Conservation (phyloP, 805 yeast species). For the Candida morakotiae region DNA sequence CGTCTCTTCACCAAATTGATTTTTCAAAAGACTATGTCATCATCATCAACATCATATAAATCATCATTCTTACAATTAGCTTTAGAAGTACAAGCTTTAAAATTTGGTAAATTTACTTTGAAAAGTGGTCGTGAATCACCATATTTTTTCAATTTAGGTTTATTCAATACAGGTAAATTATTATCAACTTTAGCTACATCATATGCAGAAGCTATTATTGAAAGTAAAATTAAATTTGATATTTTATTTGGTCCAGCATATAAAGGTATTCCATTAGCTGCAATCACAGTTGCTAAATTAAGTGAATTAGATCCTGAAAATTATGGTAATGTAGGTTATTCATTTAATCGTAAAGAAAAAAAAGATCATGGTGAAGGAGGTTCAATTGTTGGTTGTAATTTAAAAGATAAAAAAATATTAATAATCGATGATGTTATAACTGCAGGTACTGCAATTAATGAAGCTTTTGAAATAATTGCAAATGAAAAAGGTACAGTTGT, state of each 20-base stretch:
- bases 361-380: slow-evolving; percentile 99
- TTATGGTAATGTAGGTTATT: slow-evolving; percentile 70
- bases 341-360: slow-evolving; percentile 95
- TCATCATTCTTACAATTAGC: slow-evolving; percentile 76
- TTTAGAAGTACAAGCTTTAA: slow-evolving; percentile 73
- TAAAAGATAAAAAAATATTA: slow-evolving; percentile 68
- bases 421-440: slow-evolving; percentile 97
- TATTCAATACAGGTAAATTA: slow-evolving; percentile 75
- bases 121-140: slow-evolving; percentile 95
- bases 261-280: slow-evolving; percentile 94
- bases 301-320: slow-evolving; percentile 86
- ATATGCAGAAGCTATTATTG: slow-evolving; percentile 84
- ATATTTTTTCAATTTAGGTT: slow-evolving; percentile 92
- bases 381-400: slow-evolving; percentile 77
- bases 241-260: slow-evolving; percentile 96
- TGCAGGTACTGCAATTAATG: slow-evolving; percentile 97
- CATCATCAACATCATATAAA: slow-evolving; percentile 41
- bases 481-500: slow-evolving; percentile 68
- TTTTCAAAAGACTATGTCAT: background rate
- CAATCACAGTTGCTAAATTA: slow-evolving; percentile 86
- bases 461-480: slow-evolving; percentile 78
- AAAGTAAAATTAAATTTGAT: slow-evolving; percentile 79
- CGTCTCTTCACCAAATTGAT: no score
- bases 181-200: slow-evolving; percentile 80
- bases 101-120: slow-evolving; percentile 84